A percentile compares a stretch with the other conserved stretches of the same genome.
These are phyloP conservation scores for Elsinoe arachidis DNA, from an alignment of 2,329 filamentous ascomycete species.

Conservation along the genomic window DNA sequence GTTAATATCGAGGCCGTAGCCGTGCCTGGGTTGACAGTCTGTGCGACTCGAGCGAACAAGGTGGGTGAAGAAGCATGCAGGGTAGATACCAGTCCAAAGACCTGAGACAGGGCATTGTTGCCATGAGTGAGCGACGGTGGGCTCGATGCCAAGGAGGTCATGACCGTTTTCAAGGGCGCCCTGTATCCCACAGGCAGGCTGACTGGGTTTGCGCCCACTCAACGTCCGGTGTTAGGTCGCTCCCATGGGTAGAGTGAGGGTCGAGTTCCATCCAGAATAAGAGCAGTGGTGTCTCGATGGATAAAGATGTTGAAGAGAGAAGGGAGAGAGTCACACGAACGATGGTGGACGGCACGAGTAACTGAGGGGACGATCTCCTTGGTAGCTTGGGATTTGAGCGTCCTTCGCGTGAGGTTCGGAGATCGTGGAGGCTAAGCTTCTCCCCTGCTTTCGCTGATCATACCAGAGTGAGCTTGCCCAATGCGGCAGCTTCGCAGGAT, in stretches of 20 bases:
- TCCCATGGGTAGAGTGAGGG: conserved; percentile 7
- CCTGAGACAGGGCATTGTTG: conserved; percentile 1
- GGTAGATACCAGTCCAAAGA: background rate
- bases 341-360: background rate
- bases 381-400: background rate
- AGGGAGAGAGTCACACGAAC: background rate
- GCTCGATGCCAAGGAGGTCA: conserved; percentile 10
- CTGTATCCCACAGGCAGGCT: background rate
- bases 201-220: conserved; percentile 2
- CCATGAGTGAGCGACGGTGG: conserved; percentile 5
- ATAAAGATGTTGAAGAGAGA: background rate
- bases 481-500: background rate
- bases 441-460: conserved; percentile 8
- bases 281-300: background rate
- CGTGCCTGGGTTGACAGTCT: conserved; percentile 2
- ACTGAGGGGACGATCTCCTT: conserved; percentile 5
- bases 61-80: background rate
- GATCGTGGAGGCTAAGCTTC: conserved; percentile 4
- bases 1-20: conserved; percentile 1
- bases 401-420: background rate
- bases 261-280: background rate
- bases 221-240: conserved; percentile 1
- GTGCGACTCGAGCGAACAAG: conserved; percentile 3
- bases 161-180: conserved; percentile 6
- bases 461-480: background rate